phyloP scores from a whole-genome alignment of 2,329 filamentous ascomycete genomes.

The Aspergillus quadrilineatus region DNA sequence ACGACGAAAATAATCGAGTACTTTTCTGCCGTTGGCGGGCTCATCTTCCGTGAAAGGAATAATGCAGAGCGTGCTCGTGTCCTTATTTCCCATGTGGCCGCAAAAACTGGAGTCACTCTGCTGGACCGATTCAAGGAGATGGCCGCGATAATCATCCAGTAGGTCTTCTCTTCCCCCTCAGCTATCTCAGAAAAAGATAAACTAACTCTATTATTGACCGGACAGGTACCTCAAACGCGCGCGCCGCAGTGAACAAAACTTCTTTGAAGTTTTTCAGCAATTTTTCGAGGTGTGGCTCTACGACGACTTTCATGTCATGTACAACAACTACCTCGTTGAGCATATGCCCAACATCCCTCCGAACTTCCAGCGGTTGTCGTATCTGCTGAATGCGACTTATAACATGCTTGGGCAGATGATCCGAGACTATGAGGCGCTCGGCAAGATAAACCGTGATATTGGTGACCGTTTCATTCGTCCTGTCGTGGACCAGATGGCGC shows the following conservation, averaged over 20 bases:
- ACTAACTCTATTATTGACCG: not conserved
- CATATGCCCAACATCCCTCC: not conserved
- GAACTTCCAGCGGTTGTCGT: not conserved
- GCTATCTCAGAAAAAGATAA: not conserved
- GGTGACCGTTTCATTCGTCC: not conserved
- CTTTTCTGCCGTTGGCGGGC: constrained; percentile 16
- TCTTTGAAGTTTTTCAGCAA: constrained; percentile 24
- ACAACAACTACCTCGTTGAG: constrained; percentile 19
- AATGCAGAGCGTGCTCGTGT: constrained; percentile 9
- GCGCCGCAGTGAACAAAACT: constrained; percentile 19
- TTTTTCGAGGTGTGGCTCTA: constrained; percentile 31
- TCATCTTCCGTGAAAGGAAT: constrained; percentile 15
- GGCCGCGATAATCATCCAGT: constrained; percentile 21
- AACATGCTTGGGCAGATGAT: not conserved
- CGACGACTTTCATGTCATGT: constrained; percentile 21
- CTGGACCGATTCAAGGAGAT: constrained; percentile 21
- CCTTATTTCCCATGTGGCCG: constrained; percentile 13
- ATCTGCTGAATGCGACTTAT: not conserved
- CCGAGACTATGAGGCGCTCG: not conserved
- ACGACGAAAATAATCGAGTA: constrained; percentile 17
- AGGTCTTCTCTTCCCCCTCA: constrained; percentile 10
- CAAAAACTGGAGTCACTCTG: constrained; percentile 3
- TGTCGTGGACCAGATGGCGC: not conserved
- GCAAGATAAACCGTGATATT: not conserved
- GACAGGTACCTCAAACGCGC: constrained; percentile 24